Evolutionary conservation across 192 early-diverging fungal genomes (phyloP).

Genomic region (Coemansia sp.): DNA sequence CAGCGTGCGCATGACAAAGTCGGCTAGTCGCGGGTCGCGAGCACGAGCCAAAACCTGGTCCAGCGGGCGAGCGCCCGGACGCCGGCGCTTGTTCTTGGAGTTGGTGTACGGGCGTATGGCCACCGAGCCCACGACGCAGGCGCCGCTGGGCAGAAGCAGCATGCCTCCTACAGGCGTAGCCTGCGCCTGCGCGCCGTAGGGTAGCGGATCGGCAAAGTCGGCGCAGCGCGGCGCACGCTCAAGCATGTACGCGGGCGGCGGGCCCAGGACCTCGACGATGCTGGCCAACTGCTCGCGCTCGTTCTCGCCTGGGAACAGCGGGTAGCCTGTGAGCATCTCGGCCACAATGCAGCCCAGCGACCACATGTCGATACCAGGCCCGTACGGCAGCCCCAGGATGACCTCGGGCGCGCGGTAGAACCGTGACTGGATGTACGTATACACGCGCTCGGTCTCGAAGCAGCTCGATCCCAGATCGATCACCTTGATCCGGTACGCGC

Average conservation of each 20-base stretch:
- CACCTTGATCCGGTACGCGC: conserved; percentile 77
- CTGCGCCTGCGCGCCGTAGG: conserved; percentile 19
- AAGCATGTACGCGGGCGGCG: conserved; percentile 68
- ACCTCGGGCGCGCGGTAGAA: conserved; percentile 98
- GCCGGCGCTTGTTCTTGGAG: conserved; percentile 83
- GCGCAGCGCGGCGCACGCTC: conserved; percentile 73
- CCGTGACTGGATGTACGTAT: conserved; percentile 95
- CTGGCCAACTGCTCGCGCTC: conserved; percentile 93
- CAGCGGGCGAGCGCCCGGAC: conserved; percentile 72
- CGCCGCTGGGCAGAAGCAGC: conserved; percentile 27
- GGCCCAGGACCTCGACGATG: conserved; percentile 89
- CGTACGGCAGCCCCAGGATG: conserved; percentile 85
- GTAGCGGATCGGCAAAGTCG: conserved; percentile 70
- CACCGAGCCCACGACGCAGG: conserved; percentile 25
- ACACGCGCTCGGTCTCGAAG: conserved; percentile 86
- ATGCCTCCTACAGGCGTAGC: conserved; percentile 16
- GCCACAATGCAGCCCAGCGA: conserved; percentile 92
- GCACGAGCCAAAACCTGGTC: conserved; percentile 62
- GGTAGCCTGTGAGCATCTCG: conserved; percentile 83
- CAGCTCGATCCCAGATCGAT: conserved; percentile 98
- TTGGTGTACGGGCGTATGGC: conserved; percentile 54
- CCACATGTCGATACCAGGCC: conserved; percentile 96
- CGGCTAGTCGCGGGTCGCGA: conserved; percentile 71
- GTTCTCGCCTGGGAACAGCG: conserved; percentile 96
- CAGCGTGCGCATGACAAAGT: conserved; percentile 80